Percentiles rank a stretch among this genome's conserved stretches.
Evolutionary conservation across 495 filamentous ascomycete species (phyloP).

Genomic region (Bombardia bombarda): DNA sequence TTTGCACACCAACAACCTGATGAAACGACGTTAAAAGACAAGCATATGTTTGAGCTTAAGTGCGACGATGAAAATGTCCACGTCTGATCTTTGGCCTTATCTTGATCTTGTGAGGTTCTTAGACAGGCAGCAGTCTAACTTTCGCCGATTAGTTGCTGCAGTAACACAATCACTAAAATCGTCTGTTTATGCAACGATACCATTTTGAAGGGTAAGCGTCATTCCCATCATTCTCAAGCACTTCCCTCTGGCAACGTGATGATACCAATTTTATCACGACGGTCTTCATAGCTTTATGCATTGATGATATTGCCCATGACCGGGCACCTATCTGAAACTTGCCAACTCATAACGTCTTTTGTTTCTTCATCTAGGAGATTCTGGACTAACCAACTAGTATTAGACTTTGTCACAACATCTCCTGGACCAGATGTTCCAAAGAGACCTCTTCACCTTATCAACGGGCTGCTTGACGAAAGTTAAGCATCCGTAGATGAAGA

Average conservation of each 20-base stretch:
- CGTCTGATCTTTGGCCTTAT: constrained; percentile 32
- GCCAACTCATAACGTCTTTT: neutral
- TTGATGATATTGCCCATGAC: constrained; percentile 94
- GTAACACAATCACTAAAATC: neutral
- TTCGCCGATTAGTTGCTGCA: constrained; percentile 7
- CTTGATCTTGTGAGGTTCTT: constrained; percentile 5
- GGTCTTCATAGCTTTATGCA: constrained; percentile 87
- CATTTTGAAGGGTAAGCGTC: constrained; percentile 8
- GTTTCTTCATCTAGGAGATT: too few relatives aligned
- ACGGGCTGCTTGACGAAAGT: too few relatives aligned
- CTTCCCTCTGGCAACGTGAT: constrained; percentile 36
- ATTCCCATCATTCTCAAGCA: neutral
- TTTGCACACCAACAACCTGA: constrained; percentile 34
- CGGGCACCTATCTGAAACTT: constrained; percentile 56
- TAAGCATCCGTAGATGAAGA: too few relatives aligned
- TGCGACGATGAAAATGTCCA: constrained; percentile 54
- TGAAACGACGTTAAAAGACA: constrained; percentile 62
- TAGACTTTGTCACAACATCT: too few relatives aligned
- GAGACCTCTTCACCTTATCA: too few relatives aligned
- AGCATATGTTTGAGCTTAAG: constrained; percentile 81
- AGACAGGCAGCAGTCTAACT: constrained; percentile 11
- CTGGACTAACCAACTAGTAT: too few relatives aligned
- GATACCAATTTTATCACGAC: constrained; percentile 85
- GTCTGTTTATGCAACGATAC: neutral
- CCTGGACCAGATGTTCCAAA: too few relatives aligned